Percentiles rank a stretch among this genome's conserved stretches.
Conservation (phyloP, 352 stramenopile genomes). For the Phytopythium chamaehyphon region DNA sequence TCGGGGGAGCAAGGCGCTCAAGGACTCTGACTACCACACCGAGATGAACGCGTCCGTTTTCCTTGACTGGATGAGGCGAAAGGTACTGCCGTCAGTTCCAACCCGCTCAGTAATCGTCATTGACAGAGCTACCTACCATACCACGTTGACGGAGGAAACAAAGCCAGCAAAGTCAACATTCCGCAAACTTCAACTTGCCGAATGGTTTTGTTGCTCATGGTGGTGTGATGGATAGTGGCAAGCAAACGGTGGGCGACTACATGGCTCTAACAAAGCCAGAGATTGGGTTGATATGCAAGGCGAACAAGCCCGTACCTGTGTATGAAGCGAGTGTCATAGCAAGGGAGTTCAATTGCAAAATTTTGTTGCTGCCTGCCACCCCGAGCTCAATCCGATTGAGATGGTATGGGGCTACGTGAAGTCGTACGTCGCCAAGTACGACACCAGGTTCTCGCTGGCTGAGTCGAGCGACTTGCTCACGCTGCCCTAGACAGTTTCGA, state of each 20-base stretch:
- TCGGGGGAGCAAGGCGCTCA: constrained; percentile 16
- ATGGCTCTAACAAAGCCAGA: constrained; percentile 4
- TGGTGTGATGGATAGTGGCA: background rate
- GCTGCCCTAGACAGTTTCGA: constrained; percentile 8
- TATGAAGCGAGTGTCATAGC: constrained; percentile 7
- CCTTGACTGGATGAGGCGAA: constrained; percentile 16
- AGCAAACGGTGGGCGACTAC: background rate
- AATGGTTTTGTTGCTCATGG: constrained; percentile 10
- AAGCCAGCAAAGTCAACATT: constrained; percentile 7
- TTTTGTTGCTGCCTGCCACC: constrained; percentile 10
- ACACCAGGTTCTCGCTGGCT: constrained; percentile 13
- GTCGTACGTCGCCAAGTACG: constrained; percentile 9
- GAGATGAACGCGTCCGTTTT: constrained; percentile 24
- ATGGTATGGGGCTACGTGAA: constrained; percentile 15
- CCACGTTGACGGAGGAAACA: constrained; percentile 8
- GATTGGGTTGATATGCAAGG: constrained; percentile 4
- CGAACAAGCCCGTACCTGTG: constrained; percentile 6
- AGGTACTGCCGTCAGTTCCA: constrained; percentile 6
- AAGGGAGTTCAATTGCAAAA: constrained; percentile 4
- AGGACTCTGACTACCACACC: constrained; percentile 23
- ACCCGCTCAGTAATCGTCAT: constrained; percentile 15
- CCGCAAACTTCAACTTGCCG: constrained; percentile 5
- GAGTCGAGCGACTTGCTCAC: constrained; percentile 12
- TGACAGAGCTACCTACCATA: constrained; percentile 18
- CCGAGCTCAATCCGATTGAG: constrained; percentile 21